Base-by-base conservation (phyloP, 148 eudicot species). In the Nepenthes mirabilis region DNA sequence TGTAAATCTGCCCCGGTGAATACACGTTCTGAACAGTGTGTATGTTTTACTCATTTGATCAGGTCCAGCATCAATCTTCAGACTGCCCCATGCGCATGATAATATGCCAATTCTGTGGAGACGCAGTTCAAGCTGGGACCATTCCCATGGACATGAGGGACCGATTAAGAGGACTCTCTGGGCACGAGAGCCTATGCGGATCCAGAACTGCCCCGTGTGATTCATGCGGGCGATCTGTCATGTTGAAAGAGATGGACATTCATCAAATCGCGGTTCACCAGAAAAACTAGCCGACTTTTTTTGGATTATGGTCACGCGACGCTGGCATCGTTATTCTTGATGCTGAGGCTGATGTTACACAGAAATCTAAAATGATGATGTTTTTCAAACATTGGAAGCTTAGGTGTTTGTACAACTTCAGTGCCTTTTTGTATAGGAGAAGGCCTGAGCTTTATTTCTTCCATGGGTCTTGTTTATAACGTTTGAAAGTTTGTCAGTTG, bases 241-340 rank as follows among this genome's bases (percentile, higher is more conserved):
- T 87, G 97, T 59, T 87, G 65, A 90, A 90, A 73, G 97, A 90
- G 66, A 90, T 90, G 97, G 95, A 90, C 59, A 90, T 90, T 55
- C 97, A 90, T 71, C 95, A 59, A 47, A 73, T 84, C 64, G 97
- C 97, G 45, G 95, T 90, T 59, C 97, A 90, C 80, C 95, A 81
- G 56, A 84, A 77, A 65, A 82, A 73, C 65, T 85, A 66, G 57
- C 45, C 8, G 8, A 40, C 45, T 40, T 40, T 40, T 3, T 40
- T 4, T 40, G 45, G 45, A 40, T 40, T 40, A 4, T 40, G 45
- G 45, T 3, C 45, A 40, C 0, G 23, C 23, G 0, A 23, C 23
- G 23, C 23, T 23, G 23, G 23, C 23, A 23, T 23, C 23, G 0
- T 23, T 23, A 23, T 23, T 23, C 23, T 23, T 23, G 23, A 23